Evolutionary conservation across 768 basidiomycete genomes (phyloP).

Genomic region (Hygrophorus russula): DNA sequence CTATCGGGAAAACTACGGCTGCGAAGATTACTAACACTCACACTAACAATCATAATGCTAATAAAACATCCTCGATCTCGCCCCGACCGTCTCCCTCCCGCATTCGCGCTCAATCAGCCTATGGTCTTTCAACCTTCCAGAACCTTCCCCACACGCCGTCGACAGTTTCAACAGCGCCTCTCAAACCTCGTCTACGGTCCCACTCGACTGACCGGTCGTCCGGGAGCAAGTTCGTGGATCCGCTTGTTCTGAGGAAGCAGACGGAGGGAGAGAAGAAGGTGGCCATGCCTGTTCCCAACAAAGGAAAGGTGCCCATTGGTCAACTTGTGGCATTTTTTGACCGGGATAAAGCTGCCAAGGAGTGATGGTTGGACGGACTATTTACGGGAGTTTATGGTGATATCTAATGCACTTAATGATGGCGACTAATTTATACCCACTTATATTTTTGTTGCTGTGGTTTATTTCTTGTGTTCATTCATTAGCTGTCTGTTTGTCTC

Average conservation of each 20-base stretch:
- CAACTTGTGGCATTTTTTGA: constrained; percentile 84
- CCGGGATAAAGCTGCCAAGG: constrained; percentile 23
- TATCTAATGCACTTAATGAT: neutral
- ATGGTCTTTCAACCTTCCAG: constrained; percentile 29
- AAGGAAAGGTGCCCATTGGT: constrained; percentile 61
- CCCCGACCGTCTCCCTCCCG: constrained; percentile 20
- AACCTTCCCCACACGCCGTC: constrained; percentile 14
- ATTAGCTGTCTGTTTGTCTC: neutral
- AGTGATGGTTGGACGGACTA: neutral
- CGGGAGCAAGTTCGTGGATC: constrained; percentile 60
- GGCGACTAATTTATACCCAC: neutral
- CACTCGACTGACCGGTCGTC: constrained; percentile 28
- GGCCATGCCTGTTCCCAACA: constrained; percentile 32
- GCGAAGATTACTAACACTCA: constrained; percentile 16
- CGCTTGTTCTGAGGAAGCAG: constrained; percentile 58
- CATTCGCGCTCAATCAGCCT: constrained; percentile 49
- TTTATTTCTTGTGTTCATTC: neutral
- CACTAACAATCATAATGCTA: constrained; percentile 16
- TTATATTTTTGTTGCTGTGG: neutral
- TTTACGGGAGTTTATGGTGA: neutral
- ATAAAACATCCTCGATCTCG: constrained; percentile 10
- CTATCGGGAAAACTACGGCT: constrained; percentile 46
- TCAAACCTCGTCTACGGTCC: constrained; percentile 26
- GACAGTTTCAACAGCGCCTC: constrained; percentile 19
- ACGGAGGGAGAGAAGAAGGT: constrained; percentile 34